Percentiles rank a stretch among this genome's conserved stretches.
These are phyloP conservation scores for maize (Zea mays) DNA, from an alignment of 176 grass and related monocot species.

Conservation along the genomic window DNA sequence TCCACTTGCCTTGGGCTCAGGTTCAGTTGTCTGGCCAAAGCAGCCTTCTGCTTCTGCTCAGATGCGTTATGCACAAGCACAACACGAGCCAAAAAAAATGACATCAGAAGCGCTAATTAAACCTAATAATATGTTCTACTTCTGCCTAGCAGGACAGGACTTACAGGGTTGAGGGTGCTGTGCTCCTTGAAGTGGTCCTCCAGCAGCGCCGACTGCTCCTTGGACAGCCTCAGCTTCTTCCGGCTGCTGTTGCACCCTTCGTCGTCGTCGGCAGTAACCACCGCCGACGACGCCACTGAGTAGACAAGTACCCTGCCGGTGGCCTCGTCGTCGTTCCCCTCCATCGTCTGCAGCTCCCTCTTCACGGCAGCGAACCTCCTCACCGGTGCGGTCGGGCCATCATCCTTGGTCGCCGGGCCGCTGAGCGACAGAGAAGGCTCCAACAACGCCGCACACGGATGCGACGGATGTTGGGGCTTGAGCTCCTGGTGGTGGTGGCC, in stretches of 20 bases:
- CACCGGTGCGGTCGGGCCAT: not conserved
- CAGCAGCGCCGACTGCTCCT: slow-evolving; percentile 78
- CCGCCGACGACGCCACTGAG: slow-evolving; percentile 24
- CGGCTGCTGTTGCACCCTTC: slow-evolving; percentile 60
- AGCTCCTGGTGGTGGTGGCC: not conserved
- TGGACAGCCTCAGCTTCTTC: slow-evolving; percentile 87
- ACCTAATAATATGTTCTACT: not conserved
- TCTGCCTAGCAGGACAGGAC: not conserved
- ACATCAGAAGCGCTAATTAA: not conserved
- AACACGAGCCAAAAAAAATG: not conserved
- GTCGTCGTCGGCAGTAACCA: slow-evolving; percentile 42
- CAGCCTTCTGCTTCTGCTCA: slow-evolving; percentile 77
- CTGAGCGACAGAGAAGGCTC: slow-evolving; percentile 62
- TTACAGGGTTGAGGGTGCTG: slow-evolving; percentile 73
- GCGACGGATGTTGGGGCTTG: too few species aligned
- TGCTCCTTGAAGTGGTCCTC: slow-evolving; percentile 85
- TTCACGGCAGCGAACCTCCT: slow-evolving; percentile 30
- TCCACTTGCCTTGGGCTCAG: slow-evolving; percentile 89
- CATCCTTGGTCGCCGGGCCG: slow-evolving; percentile 43
- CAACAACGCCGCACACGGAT: not conserved
- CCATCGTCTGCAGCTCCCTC: slow-evolving; percentile 35
- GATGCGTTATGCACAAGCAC: slow-evolving; percentile 1
- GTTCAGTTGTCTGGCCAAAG: slow-evolving; percentile 70
- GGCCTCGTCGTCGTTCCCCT: slow-evolving; percentile 41
- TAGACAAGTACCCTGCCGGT: slow-evolving; percentile 38